phyloP scores from a whole-genome alignment of 1,284 basidiomycete species.

The Agroathelia rolfsii region DNA sequence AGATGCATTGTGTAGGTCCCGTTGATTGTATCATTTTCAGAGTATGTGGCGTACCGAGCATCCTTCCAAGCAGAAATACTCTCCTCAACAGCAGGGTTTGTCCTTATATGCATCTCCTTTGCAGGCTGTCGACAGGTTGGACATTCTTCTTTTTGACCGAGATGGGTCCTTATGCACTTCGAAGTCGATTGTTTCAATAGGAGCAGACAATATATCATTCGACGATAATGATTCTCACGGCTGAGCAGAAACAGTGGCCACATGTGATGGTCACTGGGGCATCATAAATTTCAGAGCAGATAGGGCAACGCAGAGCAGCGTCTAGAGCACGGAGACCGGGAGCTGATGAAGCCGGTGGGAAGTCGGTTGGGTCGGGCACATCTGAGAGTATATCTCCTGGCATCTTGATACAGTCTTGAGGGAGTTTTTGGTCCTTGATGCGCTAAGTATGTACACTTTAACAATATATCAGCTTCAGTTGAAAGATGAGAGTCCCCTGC shows the following conservation, averaged over 20 bases:
- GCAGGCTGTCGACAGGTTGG: constrained; percentile 51
- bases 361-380: constrained; percentile 61
- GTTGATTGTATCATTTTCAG: constrained; percentile 2
- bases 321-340: constrained; percentile 56
- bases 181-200: constrained; percentile 5
- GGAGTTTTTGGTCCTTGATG: too few relatives aligned
- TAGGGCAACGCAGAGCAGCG: constrained; percentile 52
- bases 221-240: constrained; percentile 32
- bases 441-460: too few relatives aligned
- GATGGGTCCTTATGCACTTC: constrained; percentile 56
- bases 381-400: too few relatives aligned
- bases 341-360: constrained; percentile 31
- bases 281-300: constrained; percentile 61
- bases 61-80: constrained; percentile 50
- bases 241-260: constrained; percentile 70
- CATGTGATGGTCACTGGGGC: constrained; percentile 62
- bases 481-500: too few relatives aligned
- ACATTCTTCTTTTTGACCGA: constrained; percentile 49
- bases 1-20: constrained; percentile 35
- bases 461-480: too few relatives aligned
- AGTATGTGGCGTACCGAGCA: constrained; percentile 39
- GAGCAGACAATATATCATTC: neutral
- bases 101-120: constrained; percentile 47
- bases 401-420: too few relatives aligned
- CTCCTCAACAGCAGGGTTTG: constrained; percentile 51